These are phyloP conservation scores for Acanthamoeba divionensis DNA, from an alignment of 208 protist genomes.

Conservation along the genomic window DNA sequence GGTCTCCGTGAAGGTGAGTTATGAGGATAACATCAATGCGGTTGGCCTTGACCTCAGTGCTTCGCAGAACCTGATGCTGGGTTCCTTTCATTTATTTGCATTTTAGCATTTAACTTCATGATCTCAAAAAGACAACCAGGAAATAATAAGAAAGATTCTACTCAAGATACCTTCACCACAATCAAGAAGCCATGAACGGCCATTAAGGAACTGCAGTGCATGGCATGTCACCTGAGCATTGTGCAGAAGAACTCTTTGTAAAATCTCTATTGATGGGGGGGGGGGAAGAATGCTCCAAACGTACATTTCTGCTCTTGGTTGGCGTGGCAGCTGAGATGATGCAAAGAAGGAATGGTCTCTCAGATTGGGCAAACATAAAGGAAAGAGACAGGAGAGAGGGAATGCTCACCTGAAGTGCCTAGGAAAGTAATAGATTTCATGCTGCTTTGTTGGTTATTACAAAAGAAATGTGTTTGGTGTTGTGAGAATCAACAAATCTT, in stretches of 20 bases:
- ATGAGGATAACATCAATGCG: slow-evolving; percentile 62
- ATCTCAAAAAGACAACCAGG: not conserved
- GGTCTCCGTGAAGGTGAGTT: slow-evolving; percentile 71
- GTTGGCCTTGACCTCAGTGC: slow-evolving; percentile 34
- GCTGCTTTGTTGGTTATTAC: not conserved
- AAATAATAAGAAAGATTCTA: not conserved
- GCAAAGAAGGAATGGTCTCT: not conserved
- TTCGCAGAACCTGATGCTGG: slow-evolving; percentile 64
- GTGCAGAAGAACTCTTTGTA: not conserved
- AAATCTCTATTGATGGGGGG: not conserved
- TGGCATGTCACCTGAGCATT: slow-evolving; percentile 51
- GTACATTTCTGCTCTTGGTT: slow-evolving; percentile 40
- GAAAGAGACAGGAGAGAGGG: not conserved
- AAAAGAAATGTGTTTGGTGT: not conserved
- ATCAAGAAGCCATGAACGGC: slow-evolving; percentile 56
- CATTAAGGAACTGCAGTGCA: slow-evolving; percentile 53
- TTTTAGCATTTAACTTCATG: not conserved
- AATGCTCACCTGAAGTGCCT: not conserved
- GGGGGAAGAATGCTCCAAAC: not conserved
- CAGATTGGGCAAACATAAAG: not conserved
- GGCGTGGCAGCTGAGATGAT: slow-evolving; percentile 10
- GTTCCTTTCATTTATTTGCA: slow-evolving; percentile 51
- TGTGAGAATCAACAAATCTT: no score
- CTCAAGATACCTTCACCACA: slow-evolving; percentile 53
- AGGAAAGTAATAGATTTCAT: slow-evolving; percentile 44